Evolutionary conservation across 192 early-diverging fungal genomes (phyloP).

Genomic region (Gigaspora rosea): DNA sequence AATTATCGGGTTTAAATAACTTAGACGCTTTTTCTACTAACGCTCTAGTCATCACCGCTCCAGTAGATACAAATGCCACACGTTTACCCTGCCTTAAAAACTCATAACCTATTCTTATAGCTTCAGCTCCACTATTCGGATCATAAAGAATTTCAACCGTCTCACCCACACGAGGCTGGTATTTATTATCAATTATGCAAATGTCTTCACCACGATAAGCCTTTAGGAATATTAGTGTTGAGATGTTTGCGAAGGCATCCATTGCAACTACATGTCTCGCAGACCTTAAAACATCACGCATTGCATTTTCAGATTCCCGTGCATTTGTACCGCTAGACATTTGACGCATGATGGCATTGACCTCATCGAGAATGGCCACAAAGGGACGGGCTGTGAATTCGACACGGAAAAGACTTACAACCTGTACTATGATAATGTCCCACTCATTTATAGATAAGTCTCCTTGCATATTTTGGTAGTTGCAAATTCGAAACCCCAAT

Average conservation of each 20-base stretch:
- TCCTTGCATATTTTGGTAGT: constrained; percentile 1
- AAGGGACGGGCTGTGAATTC: too few relatives aligned
- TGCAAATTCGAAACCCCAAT: neutral
- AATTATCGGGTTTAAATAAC: neutral
- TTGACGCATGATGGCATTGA: constrained; percentile 24
- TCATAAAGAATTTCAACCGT: constrained; percentile 24
- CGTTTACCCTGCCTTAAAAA: constrained; percentile 19
- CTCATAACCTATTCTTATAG: constrained; percentile 18
- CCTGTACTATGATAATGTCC: constrained; percentile 27
- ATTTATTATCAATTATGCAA: constrained; percentile 3
- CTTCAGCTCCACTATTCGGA: constrained; percentile 27
- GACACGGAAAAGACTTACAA: neutral
- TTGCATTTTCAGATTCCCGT: constrained; percentile 23
- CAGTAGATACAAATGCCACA: constrained; percentile 19
- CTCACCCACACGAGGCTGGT: constrained; percentile 17
- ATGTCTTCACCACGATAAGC: constrained; percentile 22
- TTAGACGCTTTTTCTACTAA: constrained; percentile 19
- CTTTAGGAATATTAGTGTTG: constrained; percentile 3
- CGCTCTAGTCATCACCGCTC: constrained; percentile 5
- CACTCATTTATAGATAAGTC: constrained; percentile 20
- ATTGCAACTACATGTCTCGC: neutral
- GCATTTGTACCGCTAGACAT: constrained; percentile 15
- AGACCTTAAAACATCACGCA: constrained; percentile 18
- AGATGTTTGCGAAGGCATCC: constrained; percentile 22
- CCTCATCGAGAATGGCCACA: constrained; percentile 13